These are phyloP conservation scores for Gentiana straminea DNA, from an alignment of 257 asterid species.

Conservation along the genomic window DNA sequence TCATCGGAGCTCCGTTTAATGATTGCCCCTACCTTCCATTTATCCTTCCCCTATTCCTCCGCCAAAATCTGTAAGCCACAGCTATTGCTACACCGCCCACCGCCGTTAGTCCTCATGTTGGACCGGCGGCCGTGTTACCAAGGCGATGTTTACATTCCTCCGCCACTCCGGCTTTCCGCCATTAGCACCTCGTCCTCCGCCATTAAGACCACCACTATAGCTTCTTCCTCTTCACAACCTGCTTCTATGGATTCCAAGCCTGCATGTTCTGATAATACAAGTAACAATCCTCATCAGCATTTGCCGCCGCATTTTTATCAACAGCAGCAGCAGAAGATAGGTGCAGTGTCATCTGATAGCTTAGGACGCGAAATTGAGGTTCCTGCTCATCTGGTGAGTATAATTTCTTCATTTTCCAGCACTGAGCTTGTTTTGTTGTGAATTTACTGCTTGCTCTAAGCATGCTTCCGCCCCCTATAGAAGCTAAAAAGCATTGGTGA, in stretches of 20 bases:
- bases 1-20: slow-evolving; percentile 15
- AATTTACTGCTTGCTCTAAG: not conserved
- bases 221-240: slow-evolving; percentile 5
- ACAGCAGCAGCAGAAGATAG: slow-evolving; percentile 25
- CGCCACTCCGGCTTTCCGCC: slow-evolving; percentile 53
- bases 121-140: slow-evolving; percentile 40
- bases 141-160: slow-evolving; percentile 61
- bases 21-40: slow-evolving; percentile 37
- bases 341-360: slow-evolving; percentile 24
- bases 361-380: slow-evolving; percentile 26
- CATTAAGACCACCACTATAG: slow-evolving; percentile 8
- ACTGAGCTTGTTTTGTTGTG: not conserved
- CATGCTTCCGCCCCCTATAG: not conserved
- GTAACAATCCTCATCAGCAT: slow-evolving; percentile 28
- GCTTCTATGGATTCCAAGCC: slow-evolving; percentile 17
- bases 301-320: slow-evolving; percentile 33
- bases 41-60: slow-evolving; percentile 17
- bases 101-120: slow-evolving; percentile 33
- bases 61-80: slow-evolving; percentile 47
- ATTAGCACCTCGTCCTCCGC: slow-evolving; percentile 20
- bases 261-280: slow-evolving; percentile 15
- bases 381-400: slow-evolving; percentile 42
- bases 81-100: slow-evolving; percentile 13
- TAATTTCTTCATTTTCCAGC: not conserved
- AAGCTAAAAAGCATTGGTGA: not conserved